These are phyloP conservation scores for Crithidia expoeki DNA, from an alignment of 208 protist genomes.

Conservation along the genomic window DNA sequence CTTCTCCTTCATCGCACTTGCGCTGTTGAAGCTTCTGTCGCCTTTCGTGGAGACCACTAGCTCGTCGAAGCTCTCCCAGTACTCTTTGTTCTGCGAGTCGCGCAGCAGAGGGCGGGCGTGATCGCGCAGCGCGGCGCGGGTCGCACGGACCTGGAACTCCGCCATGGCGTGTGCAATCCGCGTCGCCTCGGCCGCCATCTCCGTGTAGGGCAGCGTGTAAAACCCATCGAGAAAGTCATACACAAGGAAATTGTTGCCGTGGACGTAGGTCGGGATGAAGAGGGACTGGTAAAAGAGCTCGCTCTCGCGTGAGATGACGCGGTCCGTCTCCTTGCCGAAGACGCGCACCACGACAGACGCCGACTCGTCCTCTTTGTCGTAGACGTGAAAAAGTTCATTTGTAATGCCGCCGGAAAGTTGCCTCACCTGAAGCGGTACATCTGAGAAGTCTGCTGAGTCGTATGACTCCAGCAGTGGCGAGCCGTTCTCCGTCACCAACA, in stretches of 20 bases:
- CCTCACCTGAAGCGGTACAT: conserved; percentile 52
- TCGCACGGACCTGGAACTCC: conserved; percentile 79
- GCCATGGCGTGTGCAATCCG: conserved; percentile 66
- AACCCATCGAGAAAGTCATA: conserved; percentile 80
- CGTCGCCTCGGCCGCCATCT: conserved; percentile 60
- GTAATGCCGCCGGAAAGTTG: conserved; percentile 88
- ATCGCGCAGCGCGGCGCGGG: conserved; percentile 61
- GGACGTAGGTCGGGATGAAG: conserved; percentile 80
- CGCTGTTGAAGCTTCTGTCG: background rate
- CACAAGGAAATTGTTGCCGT: conserved; percentile 81
- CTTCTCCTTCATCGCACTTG: background rate
- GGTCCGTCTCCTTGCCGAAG: conserved; percentile 90
- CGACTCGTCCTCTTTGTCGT: conserved; percentile 42
- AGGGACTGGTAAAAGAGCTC: conserved; percentile 92
- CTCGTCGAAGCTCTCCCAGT: conserved; percentile 31
- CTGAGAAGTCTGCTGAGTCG: background rate
- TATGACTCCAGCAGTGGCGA: conserved; percentile 32
- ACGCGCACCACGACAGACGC: conserved; percentile 84
- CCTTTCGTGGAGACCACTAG: conserved; percentile 3
- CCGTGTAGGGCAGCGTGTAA: conserved; percentile 64
- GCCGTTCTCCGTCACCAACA: conserved; percentile 43
- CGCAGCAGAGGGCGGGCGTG: conserved; percentile 41
- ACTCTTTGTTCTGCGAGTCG: conserved; percentile 39
- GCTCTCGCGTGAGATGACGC: conserved; percentile 86
- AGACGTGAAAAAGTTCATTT: conserved; percentile 90